These are phyloP conservation scores for Yarrowia bubula DNA, from an alignment of 805 yeast genomes.

Conservation along the genomic window DNA sequence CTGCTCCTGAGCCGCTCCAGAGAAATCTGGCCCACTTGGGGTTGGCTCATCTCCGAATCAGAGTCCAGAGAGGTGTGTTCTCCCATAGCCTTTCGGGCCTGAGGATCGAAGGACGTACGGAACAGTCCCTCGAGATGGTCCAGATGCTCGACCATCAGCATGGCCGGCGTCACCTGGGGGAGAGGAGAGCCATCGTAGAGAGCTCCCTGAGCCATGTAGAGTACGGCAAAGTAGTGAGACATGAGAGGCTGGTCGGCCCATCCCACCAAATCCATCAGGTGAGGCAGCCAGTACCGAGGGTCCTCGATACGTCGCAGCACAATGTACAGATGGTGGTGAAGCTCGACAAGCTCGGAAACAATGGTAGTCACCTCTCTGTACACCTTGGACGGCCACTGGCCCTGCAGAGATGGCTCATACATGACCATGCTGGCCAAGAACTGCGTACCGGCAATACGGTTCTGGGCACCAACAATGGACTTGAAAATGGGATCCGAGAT, in stretches of 20 bases:
- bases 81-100: conserved; percentile 10
- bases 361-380: conserved; percentile 36
- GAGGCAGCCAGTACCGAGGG: conserved; percentile 32
- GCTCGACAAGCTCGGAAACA: conserved; percentile 33
- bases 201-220: conserved; percentile 39
- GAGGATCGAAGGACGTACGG: neutral
- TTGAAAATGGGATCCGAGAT: conserved; percentile 33
- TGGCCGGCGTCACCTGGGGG: conserved; percentile 39
- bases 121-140: neutral
- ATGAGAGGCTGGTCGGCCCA: conserved; percentile 36
- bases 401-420: conserved; percentile 41
- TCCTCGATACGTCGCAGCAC: conserved; percentile 35
- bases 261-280: conserved; percentile 35
- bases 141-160: conserved; percentile 31
- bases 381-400: conserved; percentile 39
- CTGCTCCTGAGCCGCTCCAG: conserved; percentile 25
- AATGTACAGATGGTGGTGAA: conserved; percentile 34
- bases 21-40: neutral
- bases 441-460: conserved; percentile 28
- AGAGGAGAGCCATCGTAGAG: conserved; percentile 36
- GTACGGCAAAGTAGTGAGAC: conserved; percentile 36
- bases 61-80: neutral
- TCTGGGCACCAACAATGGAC: conserved; percentile 28
- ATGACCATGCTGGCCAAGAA: conserved; percentile 14
- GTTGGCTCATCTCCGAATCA: neutral